Evolutionary conservation across 768 basidiomycete species (phyloP).

Genomic region (Pholiota conissans): DNA sequence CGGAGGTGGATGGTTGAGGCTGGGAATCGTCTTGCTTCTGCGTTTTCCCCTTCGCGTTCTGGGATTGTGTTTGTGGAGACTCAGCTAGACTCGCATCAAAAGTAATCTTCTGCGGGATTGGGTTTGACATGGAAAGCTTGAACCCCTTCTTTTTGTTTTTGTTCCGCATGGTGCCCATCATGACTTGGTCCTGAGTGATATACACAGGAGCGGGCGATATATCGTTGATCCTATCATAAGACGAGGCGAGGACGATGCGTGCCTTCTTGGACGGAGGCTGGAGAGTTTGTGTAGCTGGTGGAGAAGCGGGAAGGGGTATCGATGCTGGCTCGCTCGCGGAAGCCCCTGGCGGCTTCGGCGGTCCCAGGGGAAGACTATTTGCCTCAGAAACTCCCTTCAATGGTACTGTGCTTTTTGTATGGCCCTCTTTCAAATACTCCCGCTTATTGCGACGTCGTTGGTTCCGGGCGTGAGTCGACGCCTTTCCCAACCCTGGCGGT

Average conservation of each 20-base stretch:
- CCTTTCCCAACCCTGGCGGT: slow-evolving; percentile 62
- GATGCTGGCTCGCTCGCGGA: not conserved
- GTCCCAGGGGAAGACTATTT: slow-evolving; percentile 48
- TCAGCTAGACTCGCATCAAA: slow-evolving; percentile 33
- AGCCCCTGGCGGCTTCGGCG: not conserved
- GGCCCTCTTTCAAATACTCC: slow-evolving; percentile 14
- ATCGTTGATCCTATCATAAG: not conserved
- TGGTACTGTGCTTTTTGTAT: slow-evolving; percentile 9
- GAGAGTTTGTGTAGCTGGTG: not conserved
- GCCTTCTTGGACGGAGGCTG: not conserved
- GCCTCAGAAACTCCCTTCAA: slow-evolving; percentile 34
- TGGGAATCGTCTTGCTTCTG: not conserved
- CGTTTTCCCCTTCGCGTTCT: too few relatives aligned
- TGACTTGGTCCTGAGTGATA: slow-evolving; percentile 23
- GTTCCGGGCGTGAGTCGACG: slow-evolving; percentile 57
- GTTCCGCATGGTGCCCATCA: slow-evolving; percentile 62
- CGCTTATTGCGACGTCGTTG: slow-evolving; percentile 53
- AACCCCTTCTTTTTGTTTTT: slow-evolving; percentile 78
- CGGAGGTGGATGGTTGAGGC: not conserved
- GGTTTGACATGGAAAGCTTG: slow-evolving; percentile 45
- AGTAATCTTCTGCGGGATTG: slow-evolving; percentile 51
- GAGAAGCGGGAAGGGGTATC: not conserved
- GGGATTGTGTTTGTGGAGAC: not conserved
- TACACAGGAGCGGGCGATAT: slow-evolving; percentile 2
- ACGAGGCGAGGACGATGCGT: not conserved